Evolutionary conservation across 345 rosid species (phyloP).

Genomic region (Mangifera indica): DNA sequence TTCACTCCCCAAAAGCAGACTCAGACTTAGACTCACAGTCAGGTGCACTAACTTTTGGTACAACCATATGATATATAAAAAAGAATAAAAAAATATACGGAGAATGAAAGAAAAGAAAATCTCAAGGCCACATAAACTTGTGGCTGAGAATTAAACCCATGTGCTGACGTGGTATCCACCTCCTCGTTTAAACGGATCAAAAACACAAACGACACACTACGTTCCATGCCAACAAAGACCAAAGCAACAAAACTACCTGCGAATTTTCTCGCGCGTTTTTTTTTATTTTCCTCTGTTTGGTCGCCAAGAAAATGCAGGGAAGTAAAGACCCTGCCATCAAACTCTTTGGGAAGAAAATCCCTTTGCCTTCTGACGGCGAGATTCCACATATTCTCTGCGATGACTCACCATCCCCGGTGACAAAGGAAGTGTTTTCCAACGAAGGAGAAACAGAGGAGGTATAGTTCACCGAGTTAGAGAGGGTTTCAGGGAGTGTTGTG

Average conservation of each 20-base stretch:
- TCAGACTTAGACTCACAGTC: neutral
- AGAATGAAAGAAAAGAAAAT: conserved; percentile 34
- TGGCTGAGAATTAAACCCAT: conserved; percentile 71
- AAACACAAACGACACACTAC: conserved; percentile 32
- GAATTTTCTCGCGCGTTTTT: conserved; percentile 32
- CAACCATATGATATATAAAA: neutral
- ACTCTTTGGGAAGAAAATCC: conserved; percentile 79
- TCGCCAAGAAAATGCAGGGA: conserved; percentile 42
- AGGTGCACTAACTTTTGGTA: conserved; percentile 14
- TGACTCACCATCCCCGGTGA: conserved; percentile 8
- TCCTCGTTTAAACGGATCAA: conserved; percentile 68
- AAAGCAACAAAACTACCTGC: neutral
- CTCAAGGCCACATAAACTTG: conserved; percentile 79
- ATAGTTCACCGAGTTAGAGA: neutral
- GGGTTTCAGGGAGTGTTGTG: neutral
- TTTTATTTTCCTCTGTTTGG: conserved; percentile 15
- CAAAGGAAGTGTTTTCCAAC: neutral
- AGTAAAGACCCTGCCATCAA: conserved; percentile 62
- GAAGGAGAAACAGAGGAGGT: conserved; percentile 51
- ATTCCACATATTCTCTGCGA: conserved; percentile 19
- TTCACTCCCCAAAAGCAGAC: neutral
- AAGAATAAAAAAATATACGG: neutral
- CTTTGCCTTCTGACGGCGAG: conserved; percentile 36
- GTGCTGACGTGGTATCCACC: conserved; percentile 71
- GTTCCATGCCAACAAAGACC: conserved; percentile 27